Percentiles rank a stretch among this genome's conserved stretches.
phyloP scores from a whole-genome alignment of 169 alveolate genomes.

The Plasmodium gonderi region DNA sequence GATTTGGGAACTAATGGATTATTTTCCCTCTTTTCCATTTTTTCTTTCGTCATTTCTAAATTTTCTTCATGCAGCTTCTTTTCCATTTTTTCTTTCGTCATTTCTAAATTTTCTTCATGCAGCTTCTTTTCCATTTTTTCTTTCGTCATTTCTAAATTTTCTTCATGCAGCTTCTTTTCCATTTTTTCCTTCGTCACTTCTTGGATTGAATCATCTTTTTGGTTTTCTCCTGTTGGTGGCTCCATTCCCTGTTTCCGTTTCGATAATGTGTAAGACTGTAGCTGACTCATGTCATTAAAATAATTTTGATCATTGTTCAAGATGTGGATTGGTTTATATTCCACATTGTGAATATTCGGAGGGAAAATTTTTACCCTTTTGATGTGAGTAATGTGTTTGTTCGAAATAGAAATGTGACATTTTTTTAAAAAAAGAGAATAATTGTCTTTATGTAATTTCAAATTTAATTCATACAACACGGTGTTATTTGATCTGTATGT shows the following conservation, averaged over 20 bases:
- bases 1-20: not conserved
- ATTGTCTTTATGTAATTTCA: slow-evolving; percentile 57
- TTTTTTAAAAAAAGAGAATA: slow-evolving; percentile 59
- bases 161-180: no score
- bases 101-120: no score
- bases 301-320: not conserved
- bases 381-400: slow-evolving; percentile 20
- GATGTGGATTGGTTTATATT: not conserved
- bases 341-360: not conserved
- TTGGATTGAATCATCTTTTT: not conserved
- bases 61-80: no score
- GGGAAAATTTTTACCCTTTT: slow-evolving; percentile 32
- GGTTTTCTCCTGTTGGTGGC: no score
- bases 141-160: not conserved
- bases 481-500: slow-evolving; percentile 60
- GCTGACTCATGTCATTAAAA: not conserved
- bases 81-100: not conserved
- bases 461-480: slow-evolving; percentile 56
- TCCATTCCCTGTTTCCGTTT: not conserved
- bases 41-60: not conserved
- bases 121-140: not conserved
- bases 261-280: not conserved
- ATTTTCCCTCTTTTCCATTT: not conserved
- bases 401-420: slow-evolving; percentile 21
- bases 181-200: not conserved